A percentile compares a stretch with the other conserved stretches of the same genome.
Evolutionary conservation across 345 rosid species (phyloP).

Genomic region (Sonneratia caseolaris): DNA sequence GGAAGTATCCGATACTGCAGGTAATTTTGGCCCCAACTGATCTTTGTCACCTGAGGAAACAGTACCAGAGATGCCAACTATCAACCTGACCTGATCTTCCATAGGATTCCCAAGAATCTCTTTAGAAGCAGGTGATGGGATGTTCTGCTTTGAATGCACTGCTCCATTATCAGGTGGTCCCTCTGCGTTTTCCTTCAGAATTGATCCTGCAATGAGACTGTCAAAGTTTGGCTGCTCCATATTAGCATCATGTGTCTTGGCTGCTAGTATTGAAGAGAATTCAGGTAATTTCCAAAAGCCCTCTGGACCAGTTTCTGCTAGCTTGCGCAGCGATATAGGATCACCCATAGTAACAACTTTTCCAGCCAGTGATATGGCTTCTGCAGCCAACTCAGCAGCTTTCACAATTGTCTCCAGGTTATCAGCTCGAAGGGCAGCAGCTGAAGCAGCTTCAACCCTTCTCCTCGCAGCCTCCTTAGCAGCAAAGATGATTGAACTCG

Average conservation of each 20-base stretch:
- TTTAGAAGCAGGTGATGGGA: constrained; percentile 23
- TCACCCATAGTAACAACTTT: constrained; percentile 81
- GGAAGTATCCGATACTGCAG: constrained; percentile 28
- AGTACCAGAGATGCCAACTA: constrained; percentile 33
- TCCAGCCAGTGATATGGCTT: constrained; percentile 94
- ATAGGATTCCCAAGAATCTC: constrained; percentile 25
- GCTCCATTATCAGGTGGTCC: constrained; percentile 27
- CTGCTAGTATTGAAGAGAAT: constrained; percentile 28
- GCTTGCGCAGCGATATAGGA: constrained; percentile 46
- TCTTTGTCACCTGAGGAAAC: constrained; percentile 28
- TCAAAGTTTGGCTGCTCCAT: constrained; percentile 14
- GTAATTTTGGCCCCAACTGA: constrained; percentile 28
- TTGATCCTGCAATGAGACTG: constrained; percentile 14
- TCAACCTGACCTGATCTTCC: constrained; percentile 31
- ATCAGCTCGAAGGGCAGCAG: constrained; percentile 89
- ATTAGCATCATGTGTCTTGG: constrained; percentile 17
- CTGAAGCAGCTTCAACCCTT: constrained; percentile 87
- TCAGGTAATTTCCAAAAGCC: constrained; percentile 58
- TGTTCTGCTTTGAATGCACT: constrained; percentile 23
- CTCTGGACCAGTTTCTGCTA: constrained; percentile 64
- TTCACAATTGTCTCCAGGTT: constrained; percentile 81
- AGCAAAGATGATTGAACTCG: constrained; percentile 54
- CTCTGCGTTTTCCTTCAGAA: constrained; percentile 15
- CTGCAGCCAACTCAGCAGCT: constrained; percentile 96
- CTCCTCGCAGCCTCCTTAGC: constrained; percentile 82